phyloP scores from a whole-genome alignment of 495 filamentous ascomycete species.

The Aspergillus homomorphus region DNA sequence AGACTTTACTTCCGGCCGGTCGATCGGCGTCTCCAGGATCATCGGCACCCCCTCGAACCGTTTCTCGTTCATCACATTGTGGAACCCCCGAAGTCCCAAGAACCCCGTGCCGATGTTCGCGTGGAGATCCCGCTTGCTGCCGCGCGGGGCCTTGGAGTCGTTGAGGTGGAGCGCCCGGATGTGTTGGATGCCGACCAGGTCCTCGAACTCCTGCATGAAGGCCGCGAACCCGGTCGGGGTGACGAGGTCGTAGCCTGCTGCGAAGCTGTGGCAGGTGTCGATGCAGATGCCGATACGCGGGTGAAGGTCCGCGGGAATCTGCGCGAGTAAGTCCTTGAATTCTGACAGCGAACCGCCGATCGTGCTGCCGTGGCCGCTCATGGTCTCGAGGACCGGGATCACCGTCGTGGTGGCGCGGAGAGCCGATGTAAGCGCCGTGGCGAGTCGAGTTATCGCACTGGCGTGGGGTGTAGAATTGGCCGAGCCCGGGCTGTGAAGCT shows the following conservation, averaged over 20 bases:
- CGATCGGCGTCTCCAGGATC: constrained; percentile 92
- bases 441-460: constrained; percentile 74
- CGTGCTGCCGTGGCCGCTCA: constrained; percentile 88
- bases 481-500: constrained; percentile 62
- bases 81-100: constrained; percentile 83
- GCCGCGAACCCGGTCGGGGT: constrained; percentile 66
- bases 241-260: constrained; percentile 87
- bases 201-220: constrained; percentile 73
- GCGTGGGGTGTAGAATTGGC: constrained; percentile 61
- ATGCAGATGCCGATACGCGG: constrained; percentile 89
- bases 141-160: constrained; percentile 84
- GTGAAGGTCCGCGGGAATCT: constrained; percentile 67
- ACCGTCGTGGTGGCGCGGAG: constrained; percentile 72
- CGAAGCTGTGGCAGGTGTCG: constrained; percentile 94
- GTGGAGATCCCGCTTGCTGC: constrained; percentile 77
- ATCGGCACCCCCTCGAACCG: constrained; percentile 78
- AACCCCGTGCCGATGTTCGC: constrained; percentile 94
- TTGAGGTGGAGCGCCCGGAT: constrained; percentile 88
- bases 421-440: constrained; percentile 72
- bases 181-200: constrained; percentile 73
- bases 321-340: constrained; percentile 74
- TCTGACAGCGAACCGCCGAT: constrained; percentile 83
- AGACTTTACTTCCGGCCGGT: constrained; percentile 36
- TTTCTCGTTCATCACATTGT: constrained; percentile 82
- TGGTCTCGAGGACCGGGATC: constrained; percentile 85